These are phyloP conservation scores for Exobasidium cylindrosporum DNA, from an alignment of 1,284 basidiomycete species.

Conservation along the genomic window DNA sequence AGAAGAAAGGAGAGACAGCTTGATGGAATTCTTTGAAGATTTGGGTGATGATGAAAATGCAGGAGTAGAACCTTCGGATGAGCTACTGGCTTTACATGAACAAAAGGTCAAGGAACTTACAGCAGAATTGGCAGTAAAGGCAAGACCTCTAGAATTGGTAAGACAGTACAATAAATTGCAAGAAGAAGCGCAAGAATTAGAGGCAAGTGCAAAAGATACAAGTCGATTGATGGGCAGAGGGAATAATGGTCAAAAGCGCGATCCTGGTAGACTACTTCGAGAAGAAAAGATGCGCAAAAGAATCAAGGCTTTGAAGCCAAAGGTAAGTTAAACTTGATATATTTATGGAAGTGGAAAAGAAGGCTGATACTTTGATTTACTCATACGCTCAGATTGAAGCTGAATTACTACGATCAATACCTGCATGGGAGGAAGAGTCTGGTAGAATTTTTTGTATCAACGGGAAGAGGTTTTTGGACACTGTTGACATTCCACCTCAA, in stretches of 20 bases:
- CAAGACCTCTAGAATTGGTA: slow-evolving; percentile 71
- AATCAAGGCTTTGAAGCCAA: slow-evolving; percentile 89
- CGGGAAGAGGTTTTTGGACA: slow-evolving; percentile 76
- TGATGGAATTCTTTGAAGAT: slow-evolving; percentile 33
- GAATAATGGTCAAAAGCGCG: slow-evolving; percentile 58
- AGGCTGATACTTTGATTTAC: too few species aligned
- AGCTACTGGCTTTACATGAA: slow-evolving; percentile 77
- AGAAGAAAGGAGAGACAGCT: slow-evolving; percentile 67
- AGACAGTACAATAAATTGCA: slow-evolving; percentile 89
- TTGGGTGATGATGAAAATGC: slow-evolving; percentile 16
- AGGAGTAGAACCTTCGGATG: slow-evolving; percentile 34
- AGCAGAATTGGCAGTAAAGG: slow-evolving; percentile 74
- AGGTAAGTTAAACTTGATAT: slow-evolving; percentile 59
- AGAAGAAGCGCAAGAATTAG: slow-evolving; percentile 62
- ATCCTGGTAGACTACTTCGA: slow-evolving; percentile 64
- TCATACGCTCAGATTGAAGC: slow-evolving; percentile 65
- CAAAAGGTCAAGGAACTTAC: slow-evolving; percentile 76
- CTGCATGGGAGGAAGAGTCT: slow-evolving; percentile 80
- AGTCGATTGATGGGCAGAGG: slow-evolving; percentile 59
- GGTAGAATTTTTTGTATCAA: slow-evolving; percentile 77
- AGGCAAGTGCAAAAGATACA: slow-evolving; percentile 66
- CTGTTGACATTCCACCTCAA: slow-evolving; percentile 51
- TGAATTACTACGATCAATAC: slow-evolving; percentile 75
- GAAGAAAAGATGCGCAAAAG: slow-evolving; percentile 98
- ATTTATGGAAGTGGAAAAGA: slow-evolving; percentile 6